These are phyloP conservation scores for Batkoa obscura DNA, from an alignment of 371 early-diverging fungal genomes.

Conservation along the genomic window DNA sequence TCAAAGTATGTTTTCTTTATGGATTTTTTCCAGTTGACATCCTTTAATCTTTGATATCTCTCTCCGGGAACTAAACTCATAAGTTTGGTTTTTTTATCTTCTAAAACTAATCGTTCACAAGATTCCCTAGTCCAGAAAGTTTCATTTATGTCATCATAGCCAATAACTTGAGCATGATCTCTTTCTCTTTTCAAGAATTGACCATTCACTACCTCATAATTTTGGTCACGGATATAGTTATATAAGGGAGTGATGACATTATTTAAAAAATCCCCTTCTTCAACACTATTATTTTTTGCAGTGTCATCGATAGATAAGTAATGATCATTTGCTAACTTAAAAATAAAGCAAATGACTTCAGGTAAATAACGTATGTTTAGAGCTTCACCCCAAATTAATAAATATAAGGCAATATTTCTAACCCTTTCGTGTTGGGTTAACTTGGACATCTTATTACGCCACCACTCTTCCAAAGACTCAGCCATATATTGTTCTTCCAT, in stretches of 20 bases:
- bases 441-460: slow-evolving; percentile 48
- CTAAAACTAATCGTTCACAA: slow-evolving; percentile 32
- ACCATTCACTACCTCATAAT: slow-evolving; percentile 46
- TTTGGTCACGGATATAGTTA: slow-evolving; percentile 52
- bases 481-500: slow-evolving; percentile 18
- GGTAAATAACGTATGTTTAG: slow-evolving; percentile 57
- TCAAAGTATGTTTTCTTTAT: slow-evolving; percentile 77
- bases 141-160: slow-evolving; percentile 83
- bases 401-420: slow-evolving; percentile 57
- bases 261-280: slow-evolving; percentile 50
- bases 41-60: slow-evolving; percentile 36
- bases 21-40: slow-evolving; percentile 48
- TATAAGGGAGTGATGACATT: slow-evolving; percentile 59
- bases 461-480: slow-evolving; percentile 35
- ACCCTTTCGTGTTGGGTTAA: slow-evolving; percentile 48
- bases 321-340: slow-evolving; percentile 51
- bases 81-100: slow-evolving; percentile 23
- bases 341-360: slow-evolving; percentile 67
- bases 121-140: slow-evolving; percentile 62
- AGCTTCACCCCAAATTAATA: slow-evolving; percentile 78
- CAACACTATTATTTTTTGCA: slow-evolving; percentile 5
- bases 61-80: slow-evolving; percentile 38
- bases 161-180: slow-evolving; percentile 60
- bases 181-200: slow-evolving; percentile 54
- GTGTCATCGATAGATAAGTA: slow-evolving; percentile 8